Conservation (phyloP, 192 early-diverging fungal genomes). For the Coemansia sp. region DNA sequence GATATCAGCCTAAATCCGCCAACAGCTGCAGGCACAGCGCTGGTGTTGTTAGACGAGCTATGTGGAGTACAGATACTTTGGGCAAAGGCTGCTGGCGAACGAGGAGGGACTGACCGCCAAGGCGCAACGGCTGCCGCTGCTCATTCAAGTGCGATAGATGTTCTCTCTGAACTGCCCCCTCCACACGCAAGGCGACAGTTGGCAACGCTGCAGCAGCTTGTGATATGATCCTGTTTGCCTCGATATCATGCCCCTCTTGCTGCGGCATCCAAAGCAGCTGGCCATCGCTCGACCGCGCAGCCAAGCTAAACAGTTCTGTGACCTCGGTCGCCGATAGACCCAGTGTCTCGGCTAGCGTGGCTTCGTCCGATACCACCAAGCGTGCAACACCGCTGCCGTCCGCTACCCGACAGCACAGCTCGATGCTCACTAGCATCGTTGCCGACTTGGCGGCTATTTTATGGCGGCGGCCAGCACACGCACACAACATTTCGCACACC, state of each 20-base stretch:
- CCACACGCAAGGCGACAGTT: conserved; percentile 10
- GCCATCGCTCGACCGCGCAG: conserved; percentile 36
- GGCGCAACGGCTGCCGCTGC: conserved; percentile 33
- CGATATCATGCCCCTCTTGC: background rate
- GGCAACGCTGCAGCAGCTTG: conserved; percentile 10
- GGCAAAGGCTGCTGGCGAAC: conserved; percentile 18
- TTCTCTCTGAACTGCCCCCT: conserved; percentile 10
- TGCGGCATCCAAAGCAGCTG: conserved; percentile 36
- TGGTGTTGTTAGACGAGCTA: conserved; percentile 14
- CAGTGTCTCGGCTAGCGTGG: conserved; percentile 6
- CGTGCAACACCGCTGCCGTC: conserved; percentile 50
- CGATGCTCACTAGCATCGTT: background rate
- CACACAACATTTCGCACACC: conserved; percentile 27
- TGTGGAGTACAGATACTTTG: conserved; percentile 14
- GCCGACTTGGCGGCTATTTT: conserved; percentile 3
- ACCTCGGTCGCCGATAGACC: conserved; percentile 9
- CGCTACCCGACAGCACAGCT: conserved; percentile 25
- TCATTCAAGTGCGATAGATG: background rate
- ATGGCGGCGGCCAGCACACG: conserved; percentile 25
- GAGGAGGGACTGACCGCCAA: conserved; percentile 20
- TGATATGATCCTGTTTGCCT: conserved; percentile 3
- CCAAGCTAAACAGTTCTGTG: conserved; percentile 13
- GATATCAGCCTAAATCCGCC: background rate
- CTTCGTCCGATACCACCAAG: background rate
- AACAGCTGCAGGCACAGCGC: conserved; percentile 33